Percentiles rank a stretch among this genome's conserved stretches.
Evolutionary conservation across 2,329 filamentous ascomycete genomes (phyloP).

Genomic region (Botrytis porri): DNA sequence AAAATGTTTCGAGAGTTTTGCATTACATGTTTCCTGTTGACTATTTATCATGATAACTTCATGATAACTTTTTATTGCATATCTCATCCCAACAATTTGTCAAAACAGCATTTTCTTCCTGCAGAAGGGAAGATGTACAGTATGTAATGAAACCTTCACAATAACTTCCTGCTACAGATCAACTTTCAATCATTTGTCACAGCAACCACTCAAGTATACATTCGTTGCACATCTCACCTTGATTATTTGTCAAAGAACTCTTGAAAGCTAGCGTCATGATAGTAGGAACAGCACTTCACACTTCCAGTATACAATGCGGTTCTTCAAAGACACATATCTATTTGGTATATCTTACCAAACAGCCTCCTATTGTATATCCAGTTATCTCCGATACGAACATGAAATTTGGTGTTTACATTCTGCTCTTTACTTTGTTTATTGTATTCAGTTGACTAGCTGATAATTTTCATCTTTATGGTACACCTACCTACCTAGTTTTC

Average conservation of each 20-base stretch:
- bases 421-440: neutral
- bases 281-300: neutral
- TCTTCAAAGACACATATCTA: neutral
- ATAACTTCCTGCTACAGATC: neutral
- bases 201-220: neutral
- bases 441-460: no score
- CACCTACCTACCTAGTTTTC: neutral
- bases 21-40: neutral
- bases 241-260: neutral
- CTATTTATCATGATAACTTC: neutral
- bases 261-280: no score
- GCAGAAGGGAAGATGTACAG: no score
- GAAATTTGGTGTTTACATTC: neutral
- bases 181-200: neutral
- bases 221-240: neutral
- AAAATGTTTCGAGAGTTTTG: neutral
- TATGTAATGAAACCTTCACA: neutral
- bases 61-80: neutral
- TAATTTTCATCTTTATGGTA: neutral
- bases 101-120: no score
- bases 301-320: neutral
- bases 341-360: neutral
- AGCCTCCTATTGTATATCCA: neutral
- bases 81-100: neutral
- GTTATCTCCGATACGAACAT: neutral